Base-by-base conservation (phyloP, 225 moss, liverwort and hornwort species). In the Anthoceros angustus region DNA sequence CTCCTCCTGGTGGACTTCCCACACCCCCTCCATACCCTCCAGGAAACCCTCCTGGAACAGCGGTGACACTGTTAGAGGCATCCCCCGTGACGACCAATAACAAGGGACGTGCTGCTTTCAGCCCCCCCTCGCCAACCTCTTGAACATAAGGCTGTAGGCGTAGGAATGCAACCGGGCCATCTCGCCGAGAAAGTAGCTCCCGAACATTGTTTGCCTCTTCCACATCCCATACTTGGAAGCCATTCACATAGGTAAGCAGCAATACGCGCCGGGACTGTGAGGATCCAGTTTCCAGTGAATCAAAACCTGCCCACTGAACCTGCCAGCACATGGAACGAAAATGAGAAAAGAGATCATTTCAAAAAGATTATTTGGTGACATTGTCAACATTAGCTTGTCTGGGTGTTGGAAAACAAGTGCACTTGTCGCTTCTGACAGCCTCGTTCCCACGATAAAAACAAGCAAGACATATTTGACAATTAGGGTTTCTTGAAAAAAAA, bases 181-280 rank as follows among this genome's bases (percentile, higher is more conserved):
- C 95, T 18, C 95, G 83, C 15, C 88, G 85, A 16, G 92, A 98
- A 41, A 98, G 83, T 67, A 98, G 66, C 75, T 98, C 95, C 62
- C 85, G 84, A 18, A 98, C 95, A 71, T 98, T 88, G 61, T 76
- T 82, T 68, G 95, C 91, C 70, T 86, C 88, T 70, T 98, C 84
- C 10, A 98, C 83, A 62, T 98, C 95, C 95, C 95, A 98, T 2
- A 98, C 81, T 86, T 98, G 95, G 66, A 98, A 98, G 20, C 95
- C 92, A 65, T 98, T 98, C 39, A 70, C 39, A 62, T 98, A 98
- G 5, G 88, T 92, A 63, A 98, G 77, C 73, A 98, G 66, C 43
- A 98, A 84, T 69, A 98, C 87, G 67, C 81, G 82, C 5, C 87
- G 88, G 62, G 79, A 77, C 74, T 92, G 91, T 70, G 90, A 90